Base-by-base conservation (phyloP, 2,329 filamentous ascomycete genomes). In the Colletotrichum cuscutae region DNA sequence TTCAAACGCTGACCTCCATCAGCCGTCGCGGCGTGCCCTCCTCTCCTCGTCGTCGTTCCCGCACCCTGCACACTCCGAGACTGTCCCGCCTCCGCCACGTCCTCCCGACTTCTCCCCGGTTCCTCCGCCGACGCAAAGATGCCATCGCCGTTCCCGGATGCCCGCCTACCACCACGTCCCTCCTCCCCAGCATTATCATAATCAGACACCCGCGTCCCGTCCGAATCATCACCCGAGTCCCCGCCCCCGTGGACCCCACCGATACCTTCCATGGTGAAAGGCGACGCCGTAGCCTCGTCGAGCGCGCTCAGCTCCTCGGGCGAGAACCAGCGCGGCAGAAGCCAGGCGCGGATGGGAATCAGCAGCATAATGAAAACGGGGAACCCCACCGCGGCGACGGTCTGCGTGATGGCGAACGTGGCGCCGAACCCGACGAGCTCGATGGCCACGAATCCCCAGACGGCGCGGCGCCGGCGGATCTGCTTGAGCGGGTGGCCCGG, bases 391-490 rank as follows among this genome's bases (percentile, higher is more conserved):
- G 94, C 94, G 3, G 93, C 94, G 62, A 95, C 92, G 0, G 94
- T 95, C 83, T 96, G 92, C 0, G 94, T 95, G 77, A 95, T 94
- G 72, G 94, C 93, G 80, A 96, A 95, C 0, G 94, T 96, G 26
- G 91, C 93, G 3, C 87, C 93, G 77, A 95, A 95, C 0, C 90
- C 93, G 56, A 92, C 28, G 4, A 95, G 82, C 81, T 95, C 91
- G 42, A 95, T 81, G 8, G 82, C 83, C 6, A 95, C 91, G 78
- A 95, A 96, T 4, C 83, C 82, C 92, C 93, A 95, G 74, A 95
- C 85, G n/a, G 91, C 89, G 15, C 78, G 77, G 49, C 90, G 88
- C n/a, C 92, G 88, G n/a, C 84, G 82, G 35, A 94, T 83, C n/a
- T 84, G 82, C 60, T 86, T 85, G 1, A 95, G 85, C 0, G 92